Evolutionary conservation across 805 yeast genomes (phyloP).

Genomic region (Candida tammaniensis): DNA sequence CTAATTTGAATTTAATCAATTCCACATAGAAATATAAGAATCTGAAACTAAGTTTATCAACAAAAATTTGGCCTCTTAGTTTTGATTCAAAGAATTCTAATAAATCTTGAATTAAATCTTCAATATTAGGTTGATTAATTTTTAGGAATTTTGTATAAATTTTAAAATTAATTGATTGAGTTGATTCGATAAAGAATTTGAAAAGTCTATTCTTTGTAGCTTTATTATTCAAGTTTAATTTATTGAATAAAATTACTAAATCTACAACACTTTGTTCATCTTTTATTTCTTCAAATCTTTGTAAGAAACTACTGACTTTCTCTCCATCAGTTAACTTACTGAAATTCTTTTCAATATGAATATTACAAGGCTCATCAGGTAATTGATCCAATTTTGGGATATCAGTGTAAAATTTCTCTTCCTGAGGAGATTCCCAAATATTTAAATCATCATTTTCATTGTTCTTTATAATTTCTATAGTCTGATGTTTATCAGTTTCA

Average conservation of each 20-base stretch:
- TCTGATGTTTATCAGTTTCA: conserved; percentile 9
- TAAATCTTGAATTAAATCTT: conserved; percentile 51
- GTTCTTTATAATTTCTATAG: conserved; percentile 22
- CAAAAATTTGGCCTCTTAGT: conserved; percentile 55
- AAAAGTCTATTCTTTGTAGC: conserved; percentile 65
- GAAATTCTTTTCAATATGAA: conserved; percentile 14
- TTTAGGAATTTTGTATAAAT: conserved; percentile 68
- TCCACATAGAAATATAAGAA: conserved; percentile 68
- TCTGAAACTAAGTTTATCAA: conserved; percentile 51
- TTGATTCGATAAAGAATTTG: conserved; percentile 50
- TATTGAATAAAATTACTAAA: conserved; percentile 48
- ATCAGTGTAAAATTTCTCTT: conserved; percentile 60
- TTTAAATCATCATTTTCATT: conserved; percentile 19
- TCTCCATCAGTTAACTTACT: conserved; percentile 39
- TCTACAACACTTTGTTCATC: conserved; percentile 51
- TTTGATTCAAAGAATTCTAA: conserved; percentile 55
- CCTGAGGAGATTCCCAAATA: conserved; percentile 66
- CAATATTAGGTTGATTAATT: conserved; percentile 48
- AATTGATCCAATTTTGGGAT: conserved; percentile 43
- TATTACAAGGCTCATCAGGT: conserved; percentile 10
- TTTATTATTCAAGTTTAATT: conserved; percentile 57
- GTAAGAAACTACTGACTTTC: conserved; percentile 41
- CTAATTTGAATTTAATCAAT: conserved; percentile 68
- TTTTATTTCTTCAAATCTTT: conserved; percentile 38
- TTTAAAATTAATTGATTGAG: conserved; percentile 44